A percentile compares a stretch with the other conserved stretches of the same genome.
These are phyloP conservation scores for Cephaloascus albidus DNA, from an alignment of 805 yeast species.

Conservation along the genomic window DNA sequence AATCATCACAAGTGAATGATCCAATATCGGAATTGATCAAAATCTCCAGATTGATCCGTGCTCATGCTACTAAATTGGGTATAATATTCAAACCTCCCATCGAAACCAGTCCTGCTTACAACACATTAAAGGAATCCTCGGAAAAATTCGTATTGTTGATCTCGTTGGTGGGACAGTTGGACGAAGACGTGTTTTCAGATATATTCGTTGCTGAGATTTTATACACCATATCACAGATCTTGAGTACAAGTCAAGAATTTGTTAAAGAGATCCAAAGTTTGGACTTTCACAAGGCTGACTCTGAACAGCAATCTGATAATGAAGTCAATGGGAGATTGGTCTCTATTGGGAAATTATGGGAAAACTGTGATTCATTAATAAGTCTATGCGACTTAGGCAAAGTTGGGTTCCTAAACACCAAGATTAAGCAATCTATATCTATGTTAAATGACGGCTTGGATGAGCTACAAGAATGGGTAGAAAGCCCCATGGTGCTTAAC, in stretches of 20 bases:
- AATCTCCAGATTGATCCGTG: constrained; percentile 48
- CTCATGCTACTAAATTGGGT: constrained; percentile 74
- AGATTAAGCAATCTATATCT: constrained; percentile 31
- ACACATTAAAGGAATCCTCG: constrained; percentile 36
- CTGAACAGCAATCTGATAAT: constrained; percentile 1
- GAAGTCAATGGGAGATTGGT: constrained; percentile 35
- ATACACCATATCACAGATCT: constrained; percentile 10
- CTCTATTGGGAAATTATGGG: constrained; percentile 65
- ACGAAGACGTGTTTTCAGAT: constrained; percentile 21
- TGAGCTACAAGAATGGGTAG: constrained; percentile 64
- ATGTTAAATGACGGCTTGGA: constrained; percentile 54
- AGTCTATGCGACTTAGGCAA: constrained; percentile 38
- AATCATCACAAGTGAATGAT: constrained; percentile 22
- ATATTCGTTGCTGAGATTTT: constrained; percentile 19
- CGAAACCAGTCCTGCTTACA: constrained; percentile 34
- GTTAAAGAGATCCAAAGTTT: constrained; percentile 9
- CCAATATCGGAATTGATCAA: constrained; percentile 55
- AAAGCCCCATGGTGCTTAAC: constrained; percentile 40
- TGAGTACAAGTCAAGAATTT: constrained; percentile 5
- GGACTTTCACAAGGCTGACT: constrained; percentile 9
- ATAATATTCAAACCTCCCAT: constrained; percentile 58
- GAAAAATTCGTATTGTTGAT: constrained; percentile 33
- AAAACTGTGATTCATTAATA: constrained; percentile 43
- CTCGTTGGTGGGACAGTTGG: constrained; percentile 34
- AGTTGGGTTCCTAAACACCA: constrained; percentile 38